Evolutionary conservation across 2,329 filamentous ascomycete genomes (phyloP).

Genomic region (Myotisia sp.): DNA sequence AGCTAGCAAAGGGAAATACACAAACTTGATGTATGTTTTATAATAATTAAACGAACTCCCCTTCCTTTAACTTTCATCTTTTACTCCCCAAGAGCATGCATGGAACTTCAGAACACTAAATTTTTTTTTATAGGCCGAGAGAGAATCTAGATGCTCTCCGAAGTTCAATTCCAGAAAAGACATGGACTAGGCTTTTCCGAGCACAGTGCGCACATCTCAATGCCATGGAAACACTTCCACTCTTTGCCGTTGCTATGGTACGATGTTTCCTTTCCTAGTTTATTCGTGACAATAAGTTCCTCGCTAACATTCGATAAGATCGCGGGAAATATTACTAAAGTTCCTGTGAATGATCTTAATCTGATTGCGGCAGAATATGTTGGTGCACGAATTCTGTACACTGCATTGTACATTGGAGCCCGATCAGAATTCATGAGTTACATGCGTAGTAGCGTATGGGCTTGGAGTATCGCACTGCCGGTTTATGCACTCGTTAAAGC

Average conservation of each 20-base stretch:
- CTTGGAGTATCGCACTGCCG: constrained; percentile 22
- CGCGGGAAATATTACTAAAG: constrained; percentile 21
- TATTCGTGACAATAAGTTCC: not conserved
- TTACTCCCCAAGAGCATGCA: not conserved
- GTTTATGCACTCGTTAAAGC: constrained; percentile 21
- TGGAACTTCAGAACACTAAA: not conserved
- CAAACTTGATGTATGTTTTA: constrained; percentile 17
- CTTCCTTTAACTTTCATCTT: not conserved
- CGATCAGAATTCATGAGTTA: constrained; percentile 21
- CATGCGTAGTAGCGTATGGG: constrained; percentile 21
- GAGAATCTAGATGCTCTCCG: constrained; percentile 21
- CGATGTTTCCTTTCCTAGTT: not conserved
- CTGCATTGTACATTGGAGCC: constrained; percentile 21
- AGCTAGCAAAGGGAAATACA: constrained; percentile 18
- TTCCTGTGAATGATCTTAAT: constrained; percentile 21
- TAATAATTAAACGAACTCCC: not conserved
- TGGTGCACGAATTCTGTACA: constrained; percentile 21
- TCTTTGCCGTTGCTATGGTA: constrained; percentile 25
- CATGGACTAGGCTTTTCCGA: constrained; percentile 16
- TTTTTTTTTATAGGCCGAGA: constrained; percentile 17
- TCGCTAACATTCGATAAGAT: constrained; percentile 11
- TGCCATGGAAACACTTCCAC: constrained; percentile 22
- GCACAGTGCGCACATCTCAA: constrained; percentile 23
- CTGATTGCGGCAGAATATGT: constrained; percentile 21
- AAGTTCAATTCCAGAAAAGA: constrained; percentile 15